Base-by-base conservation (phyloP, 73 alveolate species). In the Paramecium caudatum region DNA sequence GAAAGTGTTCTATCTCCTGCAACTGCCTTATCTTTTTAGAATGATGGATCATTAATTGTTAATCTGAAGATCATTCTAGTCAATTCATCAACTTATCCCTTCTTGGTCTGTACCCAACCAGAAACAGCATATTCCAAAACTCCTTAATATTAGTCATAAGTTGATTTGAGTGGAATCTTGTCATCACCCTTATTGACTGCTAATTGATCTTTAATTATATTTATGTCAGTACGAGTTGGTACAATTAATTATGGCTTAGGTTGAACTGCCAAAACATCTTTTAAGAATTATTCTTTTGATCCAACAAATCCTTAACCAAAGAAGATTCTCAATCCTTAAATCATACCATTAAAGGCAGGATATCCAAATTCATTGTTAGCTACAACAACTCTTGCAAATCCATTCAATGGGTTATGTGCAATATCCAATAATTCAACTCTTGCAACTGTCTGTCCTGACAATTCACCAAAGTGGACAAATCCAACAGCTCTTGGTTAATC, bases 41-140 rank as follows among this genome's bases (percentile, higher is more conserved):
- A 39, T 4, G 17, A 0, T 39, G 88, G 88, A 27, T 37, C 69
- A 74, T 74, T 74, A 10, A 74, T 74, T 19, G 88, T 74, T 10
- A 74, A 43, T 39, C 88, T 74, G 15, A 74, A 74, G 36, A 68
- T 34, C 50, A 34, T 68, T 68, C 84, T 68, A n/a, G 47, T 8
- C 8, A 68, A 34, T 68, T 68, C 47, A 68, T 68, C 84, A 68
- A 21, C 61, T 15, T 37, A 34, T 68, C 84, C 84, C 34, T 10
- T 55, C 32, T 47, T 74, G 43, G 69, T 39, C 32, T 41, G 23
- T 27, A 74, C 62, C 88, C 88, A 74, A 41, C 88, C 88, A 3
- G 88, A 74, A 8, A 74, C 88, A 17, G 88, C 88, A 74, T 74
- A 74, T 39, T 74, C 88, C 6, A 74, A 32, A 4, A 74, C 88